Conservation (phyloP, 495 filamentous ascomycete species). For the Neurospora sp. region DNA sequence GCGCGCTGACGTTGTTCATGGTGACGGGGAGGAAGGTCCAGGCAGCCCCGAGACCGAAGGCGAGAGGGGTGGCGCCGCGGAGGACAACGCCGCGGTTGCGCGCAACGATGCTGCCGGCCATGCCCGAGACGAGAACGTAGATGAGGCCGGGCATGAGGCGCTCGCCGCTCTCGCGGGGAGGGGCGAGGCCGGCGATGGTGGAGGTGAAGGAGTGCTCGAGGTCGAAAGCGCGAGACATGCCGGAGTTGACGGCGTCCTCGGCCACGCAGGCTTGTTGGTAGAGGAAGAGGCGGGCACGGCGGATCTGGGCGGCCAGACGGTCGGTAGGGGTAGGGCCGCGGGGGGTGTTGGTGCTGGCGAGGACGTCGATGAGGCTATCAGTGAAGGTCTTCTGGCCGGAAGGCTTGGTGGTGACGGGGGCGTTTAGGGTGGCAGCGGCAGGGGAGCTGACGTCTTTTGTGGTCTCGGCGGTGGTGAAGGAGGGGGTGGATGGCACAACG, state of each 20-base stretch:
- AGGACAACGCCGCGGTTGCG: constrained; percentile 78
- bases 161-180: constrained; percentile 71
- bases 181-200: constrained; percentile 79
- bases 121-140: constrained; percentile 83
- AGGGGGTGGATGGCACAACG: constrained; percentile 26
- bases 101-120: constrained; percentile 83
- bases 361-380: not conserved
- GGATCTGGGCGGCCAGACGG: constrained; percentile 76
- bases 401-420: not conserved
- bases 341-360: constrained; percentile 15
- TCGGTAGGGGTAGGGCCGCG: constrained; percentile 75
- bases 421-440: constrained; percentile 11
- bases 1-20: constrained; percentile 72
- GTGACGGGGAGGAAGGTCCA: constrained; percentile 67
- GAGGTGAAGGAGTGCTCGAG: constrained; percentile 77
- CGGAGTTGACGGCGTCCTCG: constrained; percentile 67
- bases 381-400: constrained; percentile 8
- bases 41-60: constrained; percentile 62
- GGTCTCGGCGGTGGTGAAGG: constrained; percentile 11
- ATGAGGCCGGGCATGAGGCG: constrained; percentile 73
- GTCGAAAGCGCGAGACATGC: constrained; percentile 62
- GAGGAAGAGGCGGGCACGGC: constrained; percentile 67
- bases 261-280: constrained; percentile 59
- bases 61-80: constrained; percentile 58
- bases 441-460: constrained; percentile 22